A percentile compares a stretch with the other conserved stretches of the same genome.
Evolutionary conservation across 2,329 filamentous ascomycete species (phyloP).

Genomic region (Pseudogymnoascus sp.): DNA sequence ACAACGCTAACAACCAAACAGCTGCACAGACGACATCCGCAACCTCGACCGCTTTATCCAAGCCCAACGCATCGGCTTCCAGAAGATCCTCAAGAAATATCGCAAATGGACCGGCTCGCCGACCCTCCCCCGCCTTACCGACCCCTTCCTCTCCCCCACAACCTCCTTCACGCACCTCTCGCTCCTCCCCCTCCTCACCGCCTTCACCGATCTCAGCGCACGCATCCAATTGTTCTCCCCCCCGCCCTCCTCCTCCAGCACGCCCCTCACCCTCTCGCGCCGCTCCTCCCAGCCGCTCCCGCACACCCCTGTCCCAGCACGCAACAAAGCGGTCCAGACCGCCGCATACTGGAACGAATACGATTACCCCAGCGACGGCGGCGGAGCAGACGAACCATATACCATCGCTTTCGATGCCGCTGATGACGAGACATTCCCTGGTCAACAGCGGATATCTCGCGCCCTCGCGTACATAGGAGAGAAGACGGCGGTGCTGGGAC

Average conservation of each 20-base stretch:
- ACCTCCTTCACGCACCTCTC: slow-evolving; percentile 66
- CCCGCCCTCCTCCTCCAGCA: slow-evolving; percentile 32
- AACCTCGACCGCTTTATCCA: slow-evolving; percentile 63
- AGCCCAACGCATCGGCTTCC: slow-evolving; percentile 67
- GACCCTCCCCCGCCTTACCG: slow-evolving; percentile 56
- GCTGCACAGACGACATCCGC: slow-evolving; percentile 62
- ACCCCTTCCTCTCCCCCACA: slow-evolving; percentile 54
- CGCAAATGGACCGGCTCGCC: slow-evolving; percentile 77
- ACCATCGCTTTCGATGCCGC: slow-evolving; percentile 61
- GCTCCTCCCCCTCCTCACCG: slow-evolving; percentile 43
- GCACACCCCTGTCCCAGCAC: slow-evolving; percentile 12
- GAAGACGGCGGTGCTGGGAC: neutral
- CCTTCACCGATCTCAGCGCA: slow-evolving; percentile 42
- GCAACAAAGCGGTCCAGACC: slow-evolving; percentile 8
- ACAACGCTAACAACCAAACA: neutral
- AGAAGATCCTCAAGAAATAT: slow-evolving; percentile 81
- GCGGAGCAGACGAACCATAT: slow-evolving; percentile 53
- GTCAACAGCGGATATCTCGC: neutral
- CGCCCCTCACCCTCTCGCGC: slow-evolving; percentile 29
- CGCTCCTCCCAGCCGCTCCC: slow-evolving; percentile 16
- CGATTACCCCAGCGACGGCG: slow-evolving; percentile 64
- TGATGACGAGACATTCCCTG: slow-evolving; percentile 51
- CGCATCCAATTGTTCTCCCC: slow-evolving; percentile 40
- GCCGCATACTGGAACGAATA: slow-evolving; percentile 75
- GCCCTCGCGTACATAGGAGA: neutral